These are phyloP conservation scores for Sugiyamaella boreocaroliniensis DNA, from an alignment of 805 yeast species.

Conservation along the genomic window DNA sequence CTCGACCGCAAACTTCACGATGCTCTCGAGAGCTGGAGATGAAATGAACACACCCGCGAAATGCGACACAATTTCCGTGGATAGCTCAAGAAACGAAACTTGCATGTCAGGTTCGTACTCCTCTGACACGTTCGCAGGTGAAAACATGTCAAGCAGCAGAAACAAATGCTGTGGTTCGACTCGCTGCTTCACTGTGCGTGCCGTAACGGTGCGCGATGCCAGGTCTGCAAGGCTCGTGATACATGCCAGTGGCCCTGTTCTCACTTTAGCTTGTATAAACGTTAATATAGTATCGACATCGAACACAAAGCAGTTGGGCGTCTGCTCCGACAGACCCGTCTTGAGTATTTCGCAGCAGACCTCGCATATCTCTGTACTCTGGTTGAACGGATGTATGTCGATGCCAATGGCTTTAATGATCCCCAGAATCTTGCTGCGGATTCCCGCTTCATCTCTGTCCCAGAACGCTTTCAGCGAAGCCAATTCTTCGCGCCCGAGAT, in stretches of 20 bases:
- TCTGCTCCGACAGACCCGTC: constrained; percentile 54
- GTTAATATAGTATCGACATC: constrained; percentile 35
- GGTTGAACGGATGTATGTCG: constrained; percentile 26
- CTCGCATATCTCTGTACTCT: constrained; percentile 51
- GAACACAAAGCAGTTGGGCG: constrained; percentile 63
- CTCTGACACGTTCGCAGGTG: constrained; percentile 1
- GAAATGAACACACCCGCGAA: constrained; percentile 12
- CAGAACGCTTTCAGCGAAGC: constrained; percentile 17
- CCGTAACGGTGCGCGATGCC: constrained; percentile 25
- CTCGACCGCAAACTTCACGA: constrained; percentile 34
- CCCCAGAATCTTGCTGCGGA: constrained; percentile 39
- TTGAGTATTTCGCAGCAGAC: constrained; percentile 57
- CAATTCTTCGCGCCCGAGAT: constrained; percentile 24
- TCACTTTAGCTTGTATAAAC: constrained; percentile 34
- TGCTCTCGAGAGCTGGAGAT: constrained; percentile 16
- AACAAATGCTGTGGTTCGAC: constrained; percentile 2
- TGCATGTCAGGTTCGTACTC: constrained; percentile 26
- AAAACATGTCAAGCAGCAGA: constrained; percentile 14
- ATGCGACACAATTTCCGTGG: constrained; percentile 21
- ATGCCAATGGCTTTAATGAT: constrained; percentile 35
- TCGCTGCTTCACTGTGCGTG: constrained; percentile 2
- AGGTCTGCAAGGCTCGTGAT: constrained; percentile 25
- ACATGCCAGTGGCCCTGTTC: constrained; percentile 19
- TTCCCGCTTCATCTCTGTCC: constrained; percentile 23
- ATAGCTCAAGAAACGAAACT: constrained; percentile 25